Evolutionary conservation across 768 basidiomycete species (phyloP), one percentile per base, ranked within the genome.

Genomic region (Auriscalpium orientale): DNA sequence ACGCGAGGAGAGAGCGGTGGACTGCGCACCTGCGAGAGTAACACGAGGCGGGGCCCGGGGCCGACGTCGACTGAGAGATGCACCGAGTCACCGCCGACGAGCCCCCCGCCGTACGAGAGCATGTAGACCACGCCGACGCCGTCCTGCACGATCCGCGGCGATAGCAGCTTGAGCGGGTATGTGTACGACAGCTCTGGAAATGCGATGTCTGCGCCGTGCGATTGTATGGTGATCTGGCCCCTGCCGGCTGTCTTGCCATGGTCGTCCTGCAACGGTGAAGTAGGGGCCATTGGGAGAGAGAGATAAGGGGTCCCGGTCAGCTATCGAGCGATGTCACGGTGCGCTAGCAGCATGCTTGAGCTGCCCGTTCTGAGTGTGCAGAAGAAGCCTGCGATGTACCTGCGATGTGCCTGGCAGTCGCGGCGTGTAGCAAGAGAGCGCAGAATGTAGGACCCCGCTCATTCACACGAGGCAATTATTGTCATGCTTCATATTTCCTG

Each of bases 111-210:
- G 62, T 98, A 98, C 37, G 83, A 84, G 56, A 98, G 68, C 16
- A 90, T 74, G 63, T 97, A 98, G 16, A 83, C 84, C 50, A 89
- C 71, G 10, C 81, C 87, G 35, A 91, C 75, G 5, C 73, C 68
- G 34, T 74, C 70, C 40, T 72, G 71, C 40, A 71, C 59, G 10
- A 82, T 70, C 49, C 77, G 77, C 2, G 92, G 91, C 3, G 92
- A 86, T 55, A 95, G 73, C 36, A 97, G 81, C 68, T 95, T 95
- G 63, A 97, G 75, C 9, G 94, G 94, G 66, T 95, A 97, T 1
- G 84, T 77, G 8, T 85, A 88, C 10, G 85, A 84, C 16, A 94
- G 76, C 62, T 89, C 81, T 0, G 85, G 79, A 65, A 95, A 88
- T 44, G 79, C 74, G 3, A 80, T 84, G 45, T 74, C 77, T 13